Percentiles rank a stretch among this genome's conserved stretches.
Evolutionary conservation across 2,329 filamentous ascomycete genomes (phyloP).

Genomic region (Sclerotiophoma versabilis): DNA sequence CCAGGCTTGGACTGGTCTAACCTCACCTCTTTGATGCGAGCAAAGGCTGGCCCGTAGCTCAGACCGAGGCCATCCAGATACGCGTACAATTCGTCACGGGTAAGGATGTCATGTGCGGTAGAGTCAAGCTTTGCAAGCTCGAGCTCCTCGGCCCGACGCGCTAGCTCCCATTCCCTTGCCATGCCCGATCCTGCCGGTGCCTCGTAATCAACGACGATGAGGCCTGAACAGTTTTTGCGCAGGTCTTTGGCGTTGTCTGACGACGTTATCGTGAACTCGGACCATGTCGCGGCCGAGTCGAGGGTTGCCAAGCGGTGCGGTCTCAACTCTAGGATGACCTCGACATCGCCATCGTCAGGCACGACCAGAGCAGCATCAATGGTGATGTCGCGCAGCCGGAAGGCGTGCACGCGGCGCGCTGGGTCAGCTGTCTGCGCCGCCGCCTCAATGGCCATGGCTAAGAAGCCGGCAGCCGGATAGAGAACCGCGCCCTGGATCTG

Average conservation of each 20-base stretch:
- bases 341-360: background rate
- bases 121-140: background rate
- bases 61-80: background rate
- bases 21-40: background rate
- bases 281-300: background rate
- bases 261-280: background rate
- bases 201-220: background rate
- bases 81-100: background rate
- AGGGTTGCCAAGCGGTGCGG: background rate
- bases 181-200: background rate
- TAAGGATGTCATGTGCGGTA: background rate
- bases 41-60: background rate
- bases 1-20: background rate
- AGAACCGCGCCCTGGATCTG: conserved; percentile 44
- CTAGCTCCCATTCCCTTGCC: background rate
- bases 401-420: background rate
- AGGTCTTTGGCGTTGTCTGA: background rate
- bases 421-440: conserved; percentile 22
- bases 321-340: background rate
- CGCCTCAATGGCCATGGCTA: conserved; percentile 46
- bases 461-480: conserved; percentile 45
- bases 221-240: background rate
- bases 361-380: background rate
- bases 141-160: background rate
- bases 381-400: background rate